Evolutionary conservation across 306 rosid genomes (phyloP), one percentile per base, ranked within the genome.

Genomic region (Cicer arietinum): DNA sequence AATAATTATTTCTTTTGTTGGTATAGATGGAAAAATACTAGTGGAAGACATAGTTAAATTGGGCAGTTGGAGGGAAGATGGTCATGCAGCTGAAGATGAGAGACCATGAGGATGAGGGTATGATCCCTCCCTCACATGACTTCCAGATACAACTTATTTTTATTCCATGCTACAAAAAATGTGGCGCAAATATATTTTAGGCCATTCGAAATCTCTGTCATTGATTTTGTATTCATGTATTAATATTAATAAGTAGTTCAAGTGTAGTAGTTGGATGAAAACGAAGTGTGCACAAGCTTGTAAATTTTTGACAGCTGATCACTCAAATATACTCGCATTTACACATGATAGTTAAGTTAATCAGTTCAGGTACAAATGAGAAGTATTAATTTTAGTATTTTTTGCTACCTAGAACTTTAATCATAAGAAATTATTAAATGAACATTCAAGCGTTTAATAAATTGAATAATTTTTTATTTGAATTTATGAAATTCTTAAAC

Each of bases 11-110:
- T 44, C 17, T 41, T 78, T 79, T 54, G 57, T 62, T 79, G 77
- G 51, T 51, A 67, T 92, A 94, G 98, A 94, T 78, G 98, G 98
- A 57, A 94, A 90, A 79, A 94, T 94, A 82, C 91, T 91, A 61
- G 98, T 94, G 9, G 98, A 94, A 77, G 98, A 94, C 83, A 94
- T 94, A 77, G 92, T 94, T 52, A 94, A 79, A 78, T 79, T 94
- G 85, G 97, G 98, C 48, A 77, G 89, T 82, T 78, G 89, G 83
- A 85, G 72, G 43, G 90, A 91, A 81, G 98, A 93, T 81, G 81
- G 74, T 39, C 80, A 86, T 74, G 16, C 81, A 60, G 85, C 78
- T 43, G 90, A 88, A 59, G 93, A 71, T 17, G 64, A 59, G 53
- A 64, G 77, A 77, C 39, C 30, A 30, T 43, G 77, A 30, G 37